These are phyloP conservation scores for Fusarium decemcellulare DNA, from an alignment of 2,329 filamentous ascomycete genomes.

Conservation along the genomic window DNA sequence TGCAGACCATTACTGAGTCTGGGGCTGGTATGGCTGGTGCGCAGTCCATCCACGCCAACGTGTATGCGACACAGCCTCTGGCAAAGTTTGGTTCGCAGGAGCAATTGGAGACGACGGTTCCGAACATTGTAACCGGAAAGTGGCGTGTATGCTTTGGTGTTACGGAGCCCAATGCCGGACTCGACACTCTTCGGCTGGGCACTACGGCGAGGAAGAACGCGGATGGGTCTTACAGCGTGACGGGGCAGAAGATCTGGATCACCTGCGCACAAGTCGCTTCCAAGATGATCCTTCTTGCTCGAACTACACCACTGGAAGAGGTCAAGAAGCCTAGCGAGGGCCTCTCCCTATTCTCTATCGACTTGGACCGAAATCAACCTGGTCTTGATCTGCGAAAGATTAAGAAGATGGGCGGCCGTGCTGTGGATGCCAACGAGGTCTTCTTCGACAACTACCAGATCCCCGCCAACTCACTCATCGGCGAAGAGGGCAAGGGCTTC, in stretches of 20 bases:
- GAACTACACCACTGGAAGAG: conserved; percentile 79
- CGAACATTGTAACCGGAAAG: conserved; percentile 79
- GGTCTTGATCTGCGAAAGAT: conserved; percentile 79
- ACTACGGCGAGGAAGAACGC: conserved; percentile 71
- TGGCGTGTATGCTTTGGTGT: conserved; percentile 86
- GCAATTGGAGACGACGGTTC: conserved; percentile 75
- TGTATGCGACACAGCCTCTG: conserved; percentile 83
- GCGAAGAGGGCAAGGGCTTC: conserved; percentile 82
- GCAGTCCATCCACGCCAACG: conserved; percentile 74
- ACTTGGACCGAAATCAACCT: conserved; percentile 73
- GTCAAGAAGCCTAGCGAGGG: conserved; percentile 80
- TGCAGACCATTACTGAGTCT: conserved; percentile 84
- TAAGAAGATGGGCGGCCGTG: conserved; percentile 87
- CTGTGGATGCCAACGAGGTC: conserved; percentile 88
- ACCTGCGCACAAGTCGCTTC: conserved; percentile 85
- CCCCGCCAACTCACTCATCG: conserved; percentile 75
- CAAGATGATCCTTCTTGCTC: conserved; percentile 87
- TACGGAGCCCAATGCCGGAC: conserved; percentile 85
- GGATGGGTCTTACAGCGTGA: conserved; percentile 75
- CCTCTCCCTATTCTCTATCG: conserved; percentile 85
- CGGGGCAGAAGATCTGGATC: conserved; percentile 92
- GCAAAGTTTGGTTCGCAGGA: conserved; percentile 78
- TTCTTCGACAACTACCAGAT: conserved; percentile 87
- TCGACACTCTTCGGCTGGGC: conserved; percentile 81
- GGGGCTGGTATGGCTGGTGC: conserved; percentile 84